phyloP scores from a whole-genome alignment of 306 rosid genomes.

The Prunus armeniaca region DNA sequence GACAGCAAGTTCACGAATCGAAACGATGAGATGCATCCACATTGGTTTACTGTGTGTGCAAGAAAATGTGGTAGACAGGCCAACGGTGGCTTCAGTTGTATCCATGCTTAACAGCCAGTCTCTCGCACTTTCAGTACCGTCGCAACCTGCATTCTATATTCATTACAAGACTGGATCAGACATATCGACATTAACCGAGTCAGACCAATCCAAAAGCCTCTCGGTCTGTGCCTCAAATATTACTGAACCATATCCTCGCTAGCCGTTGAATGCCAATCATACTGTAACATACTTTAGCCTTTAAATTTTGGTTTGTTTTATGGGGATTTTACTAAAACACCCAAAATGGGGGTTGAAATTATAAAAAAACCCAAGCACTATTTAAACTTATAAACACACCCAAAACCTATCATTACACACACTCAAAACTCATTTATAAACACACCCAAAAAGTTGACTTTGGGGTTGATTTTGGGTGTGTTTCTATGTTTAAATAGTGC shows the following conservation, averaged over 20 bases:
- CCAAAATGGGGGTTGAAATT: too few species aligned
- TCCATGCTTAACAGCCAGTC: not conserved
- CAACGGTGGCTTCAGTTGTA: not conserved
- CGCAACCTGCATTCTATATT: not conserved
- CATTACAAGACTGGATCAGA: not conserved
- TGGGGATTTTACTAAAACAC: too few species aligned
- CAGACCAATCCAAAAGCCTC: not conserved
- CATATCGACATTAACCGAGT: not conserved
- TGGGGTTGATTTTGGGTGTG: too few species aligned
- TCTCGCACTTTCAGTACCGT: not conserved
- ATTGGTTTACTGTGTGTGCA: conserved; percentile 13
- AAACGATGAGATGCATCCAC: conserved; percentile 11
- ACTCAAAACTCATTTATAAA: too few species aligned
- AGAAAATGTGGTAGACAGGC: conserved; percentile 2
- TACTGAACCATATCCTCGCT: not conserved
- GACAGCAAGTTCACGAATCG: not conserved
- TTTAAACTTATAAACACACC: too few species aligned
- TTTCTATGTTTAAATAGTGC: too few species aligned
- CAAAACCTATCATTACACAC: too few species aligned
- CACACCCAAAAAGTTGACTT: too few species aligned
- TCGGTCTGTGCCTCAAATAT: not conserved
- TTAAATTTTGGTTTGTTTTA: too few species aligned
- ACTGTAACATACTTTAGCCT: too few species aligned
- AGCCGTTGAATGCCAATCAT: too few species aligned
- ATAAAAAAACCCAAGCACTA: too few species aligned